Evolutionary conservation across 345 rosid genomes (phyloP).

Genomic region (Salix purpurea): DNA sequence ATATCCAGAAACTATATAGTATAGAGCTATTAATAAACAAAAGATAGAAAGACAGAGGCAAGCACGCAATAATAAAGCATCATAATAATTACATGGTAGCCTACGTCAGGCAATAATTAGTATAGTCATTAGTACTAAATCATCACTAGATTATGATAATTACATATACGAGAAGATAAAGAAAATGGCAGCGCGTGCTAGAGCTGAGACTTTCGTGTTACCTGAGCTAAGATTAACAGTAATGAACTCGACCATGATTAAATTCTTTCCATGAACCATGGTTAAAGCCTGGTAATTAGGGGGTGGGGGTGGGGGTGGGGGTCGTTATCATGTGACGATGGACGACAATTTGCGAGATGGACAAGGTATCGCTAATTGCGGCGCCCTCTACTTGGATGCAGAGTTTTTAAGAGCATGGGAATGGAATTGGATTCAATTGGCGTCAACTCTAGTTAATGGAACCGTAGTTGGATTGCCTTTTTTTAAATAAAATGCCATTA

Average conservation of each 20-base stretch:
- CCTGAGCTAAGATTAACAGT: not conserved
- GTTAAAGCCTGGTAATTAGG: not conserved
- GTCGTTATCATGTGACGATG: conserved; percentile 18
- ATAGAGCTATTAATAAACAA: not conserved
- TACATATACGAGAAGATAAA: not conserved
- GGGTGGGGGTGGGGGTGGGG: not conserved
- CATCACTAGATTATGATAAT: not conserved
- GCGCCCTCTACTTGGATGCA: conserved; percentile 12
- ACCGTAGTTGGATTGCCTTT: not conserved
- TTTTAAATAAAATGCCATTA: too few species aligned
- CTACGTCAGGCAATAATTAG: not conserved
- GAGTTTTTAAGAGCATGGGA: not conserved
- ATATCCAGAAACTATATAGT: not conserved
- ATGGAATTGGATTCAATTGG: conserved; percentile 4
- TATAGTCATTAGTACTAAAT: conserved; percentile 8
- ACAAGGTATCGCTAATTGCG: conserved; percentile 35
- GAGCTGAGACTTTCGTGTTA: not conserved
- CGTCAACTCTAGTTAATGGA: not conserved
- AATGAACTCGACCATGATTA: not conserved
- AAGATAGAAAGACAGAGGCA: not conserved
- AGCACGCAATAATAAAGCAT: not conserved
- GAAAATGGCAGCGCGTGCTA: not conserved
- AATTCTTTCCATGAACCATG: not conserved
- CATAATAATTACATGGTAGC: not conserved
- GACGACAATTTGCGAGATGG: conserved; percentile 14